Conservation (phyloP, 768 basidiomycete genomes). For the Termitomyces sp. region DNA sequence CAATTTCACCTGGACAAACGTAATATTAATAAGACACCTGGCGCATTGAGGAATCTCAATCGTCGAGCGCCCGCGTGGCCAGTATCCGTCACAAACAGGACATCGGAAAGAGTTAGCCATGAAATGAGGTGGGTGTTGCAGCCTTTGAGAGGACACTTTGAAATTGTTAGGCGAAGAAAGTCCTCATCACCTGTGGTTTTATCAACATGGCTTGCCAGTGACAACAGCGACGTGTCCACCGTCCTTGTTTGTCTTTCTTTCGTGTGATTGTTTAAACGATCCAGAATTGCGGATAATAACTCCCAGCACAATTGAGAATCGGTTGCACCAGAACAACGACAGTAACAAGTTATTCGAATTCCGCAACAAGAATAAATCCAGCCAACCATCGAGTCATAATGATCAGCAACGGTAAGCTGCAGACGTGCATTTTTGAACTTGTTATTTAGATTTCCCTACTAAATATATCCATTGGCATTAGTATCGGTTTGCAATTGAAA, state of each 20-base stretch:
- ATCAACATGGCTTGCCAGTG: too few relatives aligned
- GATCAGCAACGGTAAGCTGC: neutral
- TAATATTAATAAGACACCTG: slow-evolving; percentile 38
- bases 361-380: neutral
- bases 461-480: too few relatives aligned
- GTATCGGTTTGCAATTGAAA: neutral
- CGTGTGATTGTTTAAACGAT: neutral
- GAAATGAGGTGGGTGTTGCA: neutral
- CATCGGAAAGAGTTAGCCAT: slow-evolving; percentile 39
- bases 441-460: neutral
- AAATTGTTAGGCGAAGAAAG: neutral
- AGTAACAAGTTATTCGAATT: neutral
- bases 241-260: too few relatives aligned
- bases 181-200: neutral
- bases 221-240: too few relatives aligned
- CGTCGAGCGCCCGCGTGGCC: slow-evolving; percentile 19
- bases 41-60: slow-evolving; percentile 31
- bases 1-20: slow-evolving; percentile 42
- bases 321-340: neutral
- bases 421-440: neutral
- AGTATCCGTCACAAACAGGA: slow-evolving; percentile 54
- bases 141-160: neutral
- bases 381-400: neutral
- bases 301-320: too few relatives aligned
- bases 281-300: neutral